These are phyloP conservation scores for Spencermartinsiella ligniputridi DNA, from an alignment of 1,139 yeast genomes.

Conservation along the genomic window DNA sequence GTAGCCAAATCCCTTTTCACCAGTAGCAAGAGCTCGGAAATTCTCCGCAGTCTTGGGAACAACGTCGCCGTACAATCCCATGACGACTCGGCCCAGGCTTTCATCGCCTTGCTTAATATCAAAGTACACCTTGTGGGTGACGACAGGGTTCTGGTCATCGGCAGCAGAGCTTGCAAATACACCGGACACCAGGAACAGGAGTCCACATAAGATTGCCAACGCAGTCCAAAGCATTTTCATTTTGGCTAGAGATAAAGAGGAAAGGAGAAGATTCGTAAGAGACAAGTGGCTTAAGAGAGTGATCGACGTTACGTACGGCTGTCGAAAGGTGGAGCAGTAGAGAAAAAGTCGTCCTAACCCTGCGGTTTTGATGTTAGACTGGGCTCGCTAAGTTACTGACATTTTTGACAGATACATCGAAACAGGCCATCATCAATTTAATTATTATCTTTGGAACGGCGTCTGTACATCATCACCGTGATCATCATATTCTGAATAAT, in stretches of 20 bases:
- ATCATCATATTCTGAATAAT: no score
- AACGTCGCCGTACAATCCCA: slow-evolving; percentile 81
- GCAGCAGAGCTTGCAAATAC: slow-evolving; percentile 17
- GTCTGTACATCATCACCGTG: no score
- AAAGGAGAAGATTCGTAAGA: no score
- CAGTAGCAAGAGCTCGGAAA: slow-evolving; percentile 62
- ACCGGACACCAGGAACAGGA: slow-evolving; percentile 19
- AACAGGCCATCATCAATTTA: no score
- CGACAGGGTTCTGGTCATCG: slow-evolving; percentile 34
- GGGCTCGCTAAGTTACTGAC: no score
- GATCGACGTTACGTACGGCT: no score
- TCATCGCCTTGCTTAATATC: slow-evolving; percentile 81
- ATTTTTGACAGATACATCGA: no score
- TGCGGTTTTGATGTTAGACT: no score
- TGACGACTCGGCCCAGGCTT: slow-evolving; percentile 61
- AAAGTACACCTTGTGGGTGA: slow-evolving; percentile 77
- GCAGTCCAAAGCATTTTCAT: slow-evolving; percentile 26
- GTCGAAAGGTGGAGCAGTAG: no score
- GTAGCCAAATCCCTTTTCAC: slow-evolving; percentile 81
- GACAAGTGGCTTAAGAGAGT: no score
- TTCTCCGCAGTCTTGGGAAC: slow-evolving; percentile 93
- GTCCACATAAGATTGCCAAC: slow-evolving; percentile 22
- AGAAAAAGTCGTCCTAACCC: no score
- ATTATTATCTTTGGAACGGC: no score
- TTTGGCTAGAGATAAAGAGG: slow-evolving; percentile 5